Base-by-base conservation (phyloP, 2,329 filamentous ascomycete species). In the Epichloe gansuensis region DNA sequence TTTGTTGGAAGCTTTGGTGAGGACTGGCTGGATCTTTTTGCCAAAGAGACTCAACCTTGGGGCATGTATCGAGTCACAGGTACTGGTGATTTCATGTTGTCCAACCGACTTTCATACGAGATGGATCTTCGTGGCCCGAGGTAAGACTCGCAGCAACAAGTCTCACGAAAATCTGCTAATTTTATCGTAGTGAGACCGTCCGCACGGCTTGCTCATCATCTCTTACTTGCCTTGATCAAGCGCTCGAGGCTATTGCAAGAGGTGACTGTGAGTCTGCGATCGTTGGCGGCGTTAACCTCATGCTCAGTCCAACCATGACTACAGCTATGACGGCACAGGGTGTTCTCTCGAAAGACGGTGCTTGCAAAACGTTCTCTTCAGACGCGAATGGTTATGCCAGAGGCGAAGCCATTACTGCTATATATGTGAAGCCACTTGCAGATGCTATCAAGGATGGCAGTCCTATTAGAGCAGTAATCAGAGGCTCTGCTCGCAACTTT, bases 361-460 rank as follows among this genome's bases (percentile, higher is more conserved):
- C 63, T 31, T 60, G 61, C 44, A 60, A 64, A 47, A 63, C 63
- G 1, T 75, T 73, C 53, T 73, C 74, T 42, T 61, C 66, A 2
- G 59, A 63, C 7, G 76, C 73, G 0, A 65, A 75, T 50, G 77
- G 77, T 0, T 80, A 77, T 52, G 73, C 65, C 0, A 66, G 74
- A 5, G 76, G 71, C 2, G 77, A 80, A 54, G 76, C 71, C 5
- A 58, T 72, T 13, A 69, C 60, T 2, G 63, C 67, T 6, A 51
- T 79, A 5, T 62, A 71, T 5, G 53, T 80, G 0, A 79, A 79
- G 60, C 64, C 59, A 0, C 59, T 79, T 0, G 61, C 65, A 3
- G 67, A 72, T 43, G 76, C 76, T 0, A 53, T 79, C 4, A 60
- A 63, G 3, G 74, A 75, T 47, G 69, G 70, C 3, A 72, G 78